Evolutionary conservation across 495 filamentous ascomycete species (phyloP).

Genomic region (Massariosphaeria phaeospora): DNA sequence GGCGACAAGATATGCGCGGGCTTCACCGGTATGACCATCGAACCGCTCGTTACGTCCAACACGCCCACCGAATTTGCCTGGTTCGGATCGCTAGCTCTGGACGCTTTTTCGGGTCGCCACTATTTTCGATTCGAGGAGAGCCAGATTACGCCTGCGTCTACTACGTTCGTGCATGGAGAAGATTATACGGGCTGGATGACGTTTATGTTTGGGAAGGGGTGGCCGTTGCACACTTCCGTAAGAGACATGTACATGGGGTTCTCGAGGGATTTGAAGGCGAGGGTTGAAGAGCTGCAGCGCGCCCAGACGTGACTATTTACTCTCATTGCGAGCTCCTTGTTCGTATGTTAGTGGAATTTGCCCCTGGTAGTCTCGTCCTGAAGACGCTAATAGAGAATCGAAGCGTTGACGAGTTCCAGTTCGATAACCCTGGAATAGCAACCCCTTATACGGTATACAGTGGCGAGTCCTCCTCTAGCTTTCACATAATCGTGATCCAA

Average conservation of each 20-base stretch:
- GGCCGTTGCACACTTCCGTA: neutral
- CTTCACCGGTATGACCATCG: neutral
- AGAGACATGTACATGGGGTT: conserved; percentile 4
- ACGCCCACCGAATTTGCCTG: conserved; percentile 9
- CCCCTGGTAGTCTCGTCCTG: no score
- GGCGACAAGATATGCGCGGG: neutral
- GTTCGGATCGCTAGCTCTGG: neutral
- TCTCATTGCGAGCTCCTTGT: no score
- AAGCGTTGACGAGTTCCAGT: no score
- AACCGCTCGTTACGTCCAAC: neutral
- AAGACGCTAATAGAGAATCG: no score
- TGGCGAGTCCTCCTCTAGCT: no score
- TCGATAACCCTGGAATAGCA: no score
- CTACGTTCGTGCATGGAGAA: conserved; percentile 15
- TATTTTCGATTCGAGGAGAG: conserved; percentile 3
- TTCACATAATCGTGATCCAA: no score
- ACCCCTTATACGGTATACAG: no score
- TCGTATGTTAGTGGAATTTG: no score
- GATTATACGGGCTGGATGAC: conserved; percentile 3
- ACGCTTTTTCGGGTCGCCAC: conserved; percentile 5
- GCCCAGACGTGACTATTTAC: no score
- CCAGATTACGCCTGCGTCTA: neutral
- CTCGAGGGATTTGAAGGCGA: conserved; percentile 6
- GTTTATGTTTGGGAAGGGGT: conserved; percentile 3
- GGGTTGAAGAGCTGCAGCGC: neutral